Evolutionary conservation across 148 eudicot genomes (phyloP), one percentile per base, ranked within the genome.

Genomic region (Cornus suecica): DNA sequence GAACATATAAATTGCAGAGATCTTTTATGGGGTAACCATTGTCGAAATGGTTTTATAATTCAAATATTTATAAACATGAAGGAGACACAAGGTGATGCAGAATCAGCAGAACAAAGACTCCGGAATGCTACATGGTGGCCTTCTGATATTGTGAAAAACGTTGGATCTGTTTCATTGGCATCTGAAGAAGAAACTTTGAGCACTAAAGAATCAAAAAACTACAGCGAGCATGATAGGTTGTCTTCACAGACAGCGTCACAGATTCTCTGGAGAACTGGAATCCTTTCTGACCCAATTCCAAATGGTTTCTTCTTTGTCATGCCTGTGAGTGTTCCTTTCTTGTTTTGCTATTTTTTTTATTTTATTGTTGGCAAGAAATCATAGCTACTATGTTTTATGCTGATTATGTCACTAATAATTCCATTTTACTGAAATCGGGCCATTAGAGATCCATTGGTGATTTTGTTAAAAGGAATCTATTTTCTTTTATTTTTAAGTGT

Each of bases 301-400:
- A 82, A 95, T 88, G 99, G 99, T 58, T 95, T 95, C 90, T 95
- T 89, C 84, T 95, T 91, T 42, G 81, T 91, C 82, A 83, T 84
- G 70, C 97, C 91, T 74, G 97, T 95, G 84, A 92, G 97, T 60
- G 66, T 24, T 74, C 22, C 16, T 31, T 69, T 52, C 52, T 5
- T 32, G 18, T 24, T 66, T 29, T 37, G 42, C 73, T 8, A 32
- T 41, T 52, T 75, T 63, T 18, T 15, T 66, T 20, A 5, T 13
- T 77, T n/a, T n/a, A 14, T 8, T 18, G 31, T 69, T 24, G 31
- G 2, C 13, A 29, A 58, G 41, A 31, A 34, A 23, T 26, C 48
- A 10, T 10, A 30, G 62, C 65, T 66, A 51, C 30, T 13, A 28
- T 66, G 45, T 16, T 27, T 64, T 64, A 20, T 2, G n/a, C 28